Evolutionary conservation across 768 basidiomycete species (phyloP).

Genomic region (Antrodiella citrinella): DNA sequence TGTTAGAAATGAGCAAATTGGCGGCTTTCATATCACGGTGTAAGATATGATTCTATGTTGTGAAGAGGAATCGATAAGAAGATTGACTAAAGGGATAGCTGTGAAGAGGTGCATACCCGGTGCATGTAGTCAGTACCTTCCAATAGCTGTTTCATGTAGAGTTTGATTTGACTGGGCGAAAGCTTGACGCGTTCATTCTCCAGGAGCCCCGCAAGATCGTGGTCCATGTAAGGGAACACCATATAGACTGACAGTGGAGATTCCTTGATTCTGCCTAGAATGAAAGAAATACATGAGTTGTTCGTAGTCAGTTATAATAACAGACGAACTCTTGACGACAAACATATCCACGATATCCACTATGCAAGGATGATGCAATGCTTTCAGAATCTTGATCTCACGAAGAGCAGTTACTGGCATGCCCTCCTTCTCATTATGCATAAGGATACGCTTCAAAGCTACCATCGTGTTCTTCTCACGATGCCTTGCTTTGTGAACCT

Average conservation of each 20-base stretch:
- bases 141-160: slow-evolving; percentile 94
- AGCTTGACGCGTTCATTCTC: slow-evolving; percentile 87
- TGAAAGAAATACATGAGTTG: slow-evolving; percentile 5
- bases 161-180: slow-evolving; percentile 80
- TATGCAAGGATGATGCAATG: slow-evolving; percentile 76
- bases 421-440: slow-evolving; percentile 96
- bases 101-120: slow-evolving; percentile 43
- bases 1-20: slow-evolving; percentile 87
- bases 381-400: slow-evolving; percentile 95
- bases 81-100: neutral
- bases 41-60: slow-evolving; percentile 78
- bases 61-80: neutral
- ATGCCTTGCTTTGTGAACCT: slow-evolving; percentile 85
- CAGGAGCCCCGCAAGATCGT: slow-evolving; percentile 90
- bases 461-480: slow-evolving; percentile 52
- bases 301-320: neutral
- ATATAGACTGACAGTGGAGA: slow-evolving; percentile 82
- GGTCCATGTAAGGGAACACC: slow-evolving; percentile 99
- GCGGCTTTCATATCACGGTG: slow-evolving; percentile 99
- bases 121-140: slow-evolving; percentile 97
- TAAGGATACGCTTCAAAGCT: slow-evolving; percentile 89
- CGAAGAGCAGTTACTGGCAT: slow-evolving; percentile 95
- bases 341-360: slow-evolving; percentile 92
- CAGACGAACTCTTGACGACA: slow-evolving; percentile 61
- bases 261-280: slow-evolving; percentile 54